Evolutionary conservation across 768 basidiomycete genomes (phyloP).

Genomic region (Stropharia rugosoannulata): DNA sequence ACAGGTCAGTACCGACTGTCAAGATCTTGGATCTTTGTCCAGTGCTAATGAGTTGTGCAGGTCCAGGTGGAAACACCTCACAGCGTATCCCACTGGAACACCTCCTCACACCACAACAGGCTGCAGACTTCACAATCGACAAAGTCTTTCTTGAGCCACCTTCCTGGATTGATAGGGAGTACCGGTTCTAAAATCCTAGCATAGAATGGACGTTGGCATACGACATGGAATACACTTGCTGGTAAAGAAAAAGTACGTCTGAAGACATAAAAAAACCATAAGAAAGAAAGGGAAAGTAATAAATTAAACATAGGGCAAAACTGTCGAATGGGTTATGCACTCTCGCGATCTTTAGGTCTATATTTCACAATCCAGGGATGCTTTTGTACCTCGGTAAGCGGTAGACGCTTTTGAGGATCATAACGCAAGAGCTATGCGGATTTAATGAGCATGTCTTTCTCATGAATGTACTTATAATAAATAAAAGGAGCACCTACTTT

Average conservation of each 20-base stretch:
- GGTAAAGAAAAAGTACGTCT: not conserved
- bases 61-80: constrained; percentile 51
- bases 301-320: not conserved
- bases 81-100: constrained; percentile 46
- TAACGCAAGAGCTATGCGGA: constrained; percentile 73
- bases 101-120: constrained; percentile 40
- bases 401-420: constrained; percentile 73
- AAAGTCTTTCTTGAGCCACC: constrained; percentile 52
- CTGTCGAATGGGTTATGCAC: constrained; percentile 5
- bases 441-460: not conserved
- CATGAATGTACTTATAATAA: not conserved
- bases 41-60: constrained; percentile 24
- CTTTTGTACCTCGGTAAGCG: constrained; percentile 68
- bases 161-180: constrained; percentile 55
- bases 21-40: not conserved
- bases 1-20: constrained; percentile 31
- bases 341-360: constrained; percentile 46
- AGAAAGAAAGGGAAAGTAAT: not conserved
- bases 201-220: not conserved
- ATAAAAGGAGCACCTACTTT: constrained; percentile 41
- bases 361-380: constrained; percentile 89
- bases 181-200: constrained; percentile 29
- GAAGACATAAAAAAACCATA: not conserved
- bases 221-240: not conserved
- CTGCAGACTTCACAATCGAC: constrained; percentile 41